Evolutionary conservation across 768 basidiomycete species (phyloP).

Genomic region (Termitomyces eurrhizus): DNA sequence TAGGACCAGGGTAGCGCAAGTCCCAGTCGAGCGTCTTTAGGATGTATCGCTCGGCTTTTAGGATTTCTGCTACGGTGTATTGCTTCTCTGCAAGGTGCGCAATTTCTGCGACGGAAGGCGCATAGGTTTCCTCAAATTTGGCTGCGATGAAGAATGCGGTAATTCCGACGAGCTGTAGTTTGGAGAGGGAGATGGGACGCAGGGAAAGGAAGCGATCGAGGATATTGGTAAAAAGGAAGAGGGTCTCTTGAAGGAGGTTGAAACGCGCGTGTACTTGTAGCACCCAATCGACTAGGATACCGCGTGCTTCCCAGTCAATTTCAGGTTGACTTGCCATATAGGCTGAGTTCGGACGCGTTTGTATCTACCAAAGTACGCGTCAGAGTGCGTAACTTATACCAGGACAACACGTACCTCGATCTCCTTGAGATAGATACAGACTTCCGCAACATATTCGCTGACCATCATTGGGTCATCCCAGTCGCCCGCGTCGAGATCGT

Average conservation of each 20-base stretch:
- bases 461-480: constrained; percentile 89
- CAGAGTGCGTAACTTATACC: constrained; percentile 5
- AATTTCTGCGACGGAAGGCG: constrained; percentile 81
- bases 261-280: constrained; percentile 88
- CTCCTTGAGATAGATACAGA: constrained; percentile 80
- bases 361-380: constrained; percentile 39
- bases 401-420: constrained; percentile 57
- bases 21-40: constrained; percentile 85
- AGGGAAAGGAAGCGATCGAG: constrained; percentile 70
- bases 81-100: constrained; percentile 75
- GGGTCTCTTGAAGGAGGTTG: constrained; percentile 83
- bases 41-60: constrained; percentile 87
- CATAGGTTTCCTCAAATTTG: constrained; percentile 91
- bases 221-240: constrained; percentile 87
- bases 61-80: constrained; percentile 75
- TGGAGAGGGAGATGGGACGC: constrained; percentile 74
- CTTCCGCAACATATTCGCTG: constrained; percentile 85
- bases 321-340: constrained; percentile 86
- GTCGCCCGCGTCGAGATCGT: constrained; percentile 86
- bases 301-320: constrained; percentile 86
- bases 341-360: constrained; percentile 73
- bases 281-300: constrained; percentile 89
- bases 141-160: constrained; percentile 84
- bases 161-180: constrained; percentile 89
- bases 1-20: constrained; percentile 80